These are phyloP conservation scores for Plasmodium gonderi DNA, from an alignment of 169 alveolate genomes.

Conservation along the genomic window DNA sequence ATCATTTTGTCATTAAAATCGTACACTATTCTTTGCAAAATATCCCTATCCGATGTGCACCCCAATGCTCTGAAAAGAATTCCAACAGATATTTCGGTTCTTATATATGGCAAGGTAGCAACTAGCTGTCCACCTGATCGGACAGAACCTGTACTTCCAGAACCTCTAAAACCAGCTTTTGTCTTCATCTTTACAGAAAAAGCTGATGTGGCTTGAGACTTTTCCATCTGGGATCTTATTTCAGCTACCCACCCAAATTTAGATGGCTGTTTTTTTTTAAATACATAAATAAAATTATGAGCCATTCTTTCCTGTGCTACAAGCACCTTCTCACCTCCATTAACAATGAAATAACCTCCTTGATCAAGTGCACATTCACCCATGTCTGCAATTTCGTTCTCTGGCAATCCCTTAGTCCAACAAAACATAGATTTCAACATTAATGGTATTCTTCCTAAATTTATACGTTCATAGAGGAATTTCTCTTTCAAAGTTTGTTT, in stretches of 20 bases:
- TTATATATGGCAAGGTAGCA: slow-evolving; percentile 96
- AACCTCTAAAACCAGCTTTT: slow-evolving; percentile 77
- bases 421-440: slow-evolving; percentile 97
- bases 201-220: slow-evolving; percentile 95
- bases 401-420: slow-evolving; percentile 91
- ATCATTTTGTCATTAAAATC: slow-evolving; percentile 97
- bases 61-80: slow-evolving; percentile 98
- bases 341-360: slow-evolving; percentile 98
- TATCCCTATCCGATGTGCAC: slow-evolving; percentile 91
- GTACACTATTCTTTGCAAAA: slow-evolving; percentile 91
- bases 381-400: slow-evolving; percentile 91
- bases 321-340: slow-evolving; percentile 99
- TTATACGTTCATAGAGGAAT: slow-evolving; percentile 88
- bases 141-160: slow-evolving; percentile 83
- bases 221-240: slow-evolving; percentile 94
- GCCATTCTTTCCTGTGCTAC: slow-evolving; percentile 99
- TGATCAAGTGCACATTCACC: slow-evolving; percentile 99
- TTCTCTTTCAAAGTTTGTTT: slow-evolving; percentile 83
- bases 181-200: slow-evolving; percentile 93
- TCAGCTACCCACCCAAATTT: slow-evolving; percentile 99
- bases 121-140: slow-evolving; percentile 93
- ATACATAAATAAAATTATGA: slow-evolving; percentile 97
- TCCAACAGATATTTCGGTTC: slow-evolving; percentile 97
- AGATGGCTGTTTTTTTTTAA: slow-evolving; percentile 96
- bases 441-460: slow-evolving; percentile 96